Conservation (phyloP, 768 basidiomycete genomes). For the Termitomyces sp. region DNA sequence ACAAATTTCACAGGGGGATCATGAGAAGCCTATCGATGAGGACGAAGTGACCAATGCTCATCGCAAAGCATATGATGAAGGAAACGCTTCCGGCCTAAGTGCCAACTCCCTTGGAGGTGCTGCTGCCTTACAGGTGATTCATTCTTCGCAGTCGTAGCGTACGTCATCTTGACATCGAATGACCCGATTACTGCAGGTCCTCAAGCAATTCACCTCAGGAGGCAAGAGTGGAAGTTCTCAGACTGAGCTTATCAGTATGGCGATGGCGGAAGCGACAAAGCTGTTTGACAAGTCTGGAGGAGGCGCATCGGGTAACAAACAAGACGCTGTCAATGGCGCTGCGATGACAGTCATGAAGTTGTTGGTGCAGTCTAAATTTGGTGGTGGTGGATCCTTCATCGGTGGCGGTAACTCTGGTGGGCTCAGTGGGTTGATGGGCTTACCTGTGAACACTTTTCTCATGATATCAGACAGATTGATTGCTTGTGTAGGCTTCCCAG, state of each 20-base stretch:
- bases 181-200: conserved; percentile 16
- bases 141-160: not conserved
- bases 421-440: conserved; percentile 49
- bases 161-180: not conserved
- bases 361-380: conserved; percentile 62
- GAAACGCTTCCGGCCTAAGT: conserved; percentile 42
- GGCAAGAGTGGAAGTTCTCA: conserved; percentile 32
- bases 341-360: conserved; percentile 85
- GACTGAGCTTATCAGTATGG: conserved; percentile 74
- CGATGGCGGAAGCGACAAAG: conserved; percentile 78
- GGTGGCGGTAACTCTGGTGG: conserved; percentile 72
- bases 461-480: not conserved
- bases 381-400: conserved; percentile 21
- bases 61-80: conserved; percentile 51
- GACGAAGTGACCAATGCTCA: conserved; percentile 57
- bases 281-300: conserved; percentile 69
- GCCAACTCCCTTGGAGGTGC: conserved; percentile 69
- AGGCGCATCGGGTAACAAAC: conserved; percentile 61
- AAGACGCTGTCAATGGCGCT: conserved; percentile 81
- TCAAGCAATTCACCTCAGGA: conserved; percentile 66
- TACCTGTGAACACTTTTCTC: not conserved
- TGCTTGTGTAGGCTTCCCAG: conserved; percentile 21
- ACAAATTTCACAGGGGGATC: conserved; percentile 33
- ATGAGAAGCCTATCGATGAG: conserved; percentile 61
- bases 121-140: conserved; percentile 63